Base-by-base conservation (phyloP, 1,284 basidiomycete genomes). In the Naganishia cerealis region DNA sequence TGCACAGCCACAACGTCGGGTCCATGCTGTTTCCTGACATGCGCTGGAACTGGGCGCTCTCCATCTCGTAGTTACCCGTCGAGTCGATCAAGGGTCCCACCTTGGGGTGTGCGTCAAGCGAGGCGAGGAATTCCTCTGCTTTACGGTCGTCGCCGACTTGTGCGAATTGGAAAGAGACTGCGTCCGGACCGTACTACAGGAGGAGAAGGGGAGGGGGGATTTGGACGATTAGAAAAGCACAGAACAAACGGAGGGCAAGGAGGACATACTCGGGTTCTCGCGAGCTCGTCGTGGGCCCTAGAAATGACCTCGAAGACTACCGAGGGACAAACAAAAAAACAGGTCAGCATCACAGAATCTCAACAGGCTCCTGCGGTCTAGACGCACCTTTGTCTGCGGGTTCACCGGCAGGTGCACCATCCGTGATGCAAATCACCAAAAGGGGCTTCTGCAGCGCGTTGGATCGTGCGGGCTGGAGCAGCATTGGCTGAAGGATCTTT, bases 401-500 rank as follows among this genome's bases (percentile, higher is more conserved):
- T 57, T 67, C 67, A 10, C 67, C 66, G 6, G 67, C 67, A 18
- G 58, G 67, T 2, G 67, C 67, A 26, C 81, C 81, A 71, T 81
- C 81, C 2, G 81, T 81, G 72, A 82, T 78, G 65, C 73, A 72
- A 65, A 83, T 78, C 66, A 82, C 73, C 18, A 83, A 72, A 9
- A 83, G 74, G 5, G 82, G 83, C 76, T 84, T 84, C 68, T 80
- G 75, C 10, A 84, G 75, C 55, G 70, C 59, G 59, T 73, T 72
- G 33, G 70, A 48, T 38, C 77, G 74, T 26, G 80, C 82, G 5
- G 82, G 82, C 33, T 75, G 77, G 16, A 82, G 73, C 1, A 84
- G 75, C 29, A 82, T 71, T n/a, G 82, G 82, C 70, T 82, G 77
- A 33, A 83, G 72, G 70, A 83, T 74, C 74, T 83, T 83, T 48